Conservation (phyloP, 352 stramenopile genomes). For the Pythium aphanidermatum region DNA sequence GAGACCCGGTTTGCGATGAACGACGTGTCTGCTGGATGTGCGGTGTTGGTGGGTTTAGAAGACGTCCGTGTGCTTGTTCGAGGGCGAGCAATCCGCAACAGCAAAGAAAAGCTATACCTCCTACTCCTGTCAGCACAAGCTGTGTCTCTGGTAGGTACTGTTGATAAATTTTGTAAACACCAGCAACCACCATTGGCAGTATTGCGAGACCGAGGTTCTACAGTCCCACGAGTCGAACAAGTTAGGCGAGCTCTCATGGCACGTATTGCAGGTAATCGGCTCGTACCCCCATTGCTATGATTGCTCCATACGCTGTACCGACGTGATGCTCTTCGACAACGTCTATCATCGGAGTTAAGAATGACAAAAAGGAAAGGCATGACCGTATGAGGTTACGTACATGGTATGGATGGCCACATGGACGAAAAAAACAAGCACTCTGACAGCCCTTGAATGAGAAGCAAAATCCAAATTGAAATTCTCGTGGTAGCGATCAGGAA, state of each 20-base stretch:
- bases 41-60: slow-evolving; percentile 26
- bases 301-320: slow-evolving; percentile 77
- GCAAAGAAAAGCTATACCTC: slow-evolving; percentile 15
- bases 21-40: slow-evolving; percentile 17
- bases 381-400: slow-evolving; percentile 22
- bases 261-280: not conserved
- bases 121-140: slow-evolving; percentile 24
- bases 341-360: too few relatives aligned
- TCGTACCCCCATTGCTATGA: slow-evolving; percentile 54
- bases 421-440: slow-evolving; percentile 79
- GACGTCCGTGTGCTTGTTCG: slow-evolving; percentile 20
- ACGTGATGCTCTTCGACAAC: slow-evolving; percentile 64
- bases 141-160: slow-evolving; percentile 33
- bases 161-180: slow-evolving; percentile 28
- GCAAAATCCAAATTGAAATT: slow-evolving; percentile 43
- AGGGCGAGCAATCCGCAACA: slow-evolving; percentile 20
- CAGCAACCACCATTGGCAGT: slow-evolving; percentile 33
- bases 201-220: slow-evolving; percentile 43
- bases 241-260: too few relatives aligned
- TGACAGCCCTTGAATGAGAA: slow-evolving; percentile 69
- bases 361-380: too few relatives aligned
- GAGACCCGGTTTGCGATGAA: slow-evolving; percentile 9
- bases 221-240: too few relatives aligned
- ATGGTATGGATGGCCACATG: slow-evolving; percentile 80
- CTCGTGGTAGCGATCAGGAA: slow-evolving; percentile 41